These are phyloP conservation scores for Cyberlindnera americana DNA, from an alignment of 805 yeast genomes.

Conservation along the genomic window DNA sequence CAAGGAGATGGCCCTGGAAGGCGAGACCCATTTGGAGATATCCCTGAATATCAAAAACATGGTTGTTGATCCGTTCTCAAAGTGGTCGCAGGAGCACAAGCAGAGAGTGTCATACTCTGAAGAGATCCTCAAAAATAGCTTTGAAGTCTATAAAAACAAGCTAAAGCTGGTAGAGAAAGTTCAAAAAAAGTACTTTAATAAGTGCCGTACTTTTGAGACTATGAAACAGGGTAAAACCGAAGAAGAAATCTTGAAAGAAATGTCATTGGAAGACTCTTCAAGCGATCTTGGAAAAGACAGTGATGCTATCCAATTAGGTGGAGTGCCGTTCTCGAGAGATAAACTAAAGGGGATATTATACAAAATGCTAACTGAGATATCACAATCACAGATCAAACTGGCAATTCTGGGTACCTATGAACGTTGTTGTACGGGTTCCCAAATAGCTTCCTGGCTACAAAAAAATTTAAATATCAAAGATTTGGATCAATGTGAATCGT, in stretches of 20 bases:
- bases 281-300: constrained; percentile 17
- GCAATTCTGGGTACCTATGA: constrained; percentile 68
- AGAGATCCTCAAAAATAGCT: constrained; percentile 45
- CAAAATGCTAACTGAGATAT: constrained; percentile 45
- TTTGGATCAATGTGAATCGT: constrained; percentile 58
- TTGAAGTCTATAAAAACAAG: constrained; percentile 48
- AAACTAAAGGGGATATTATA: constrained; percentile 40
- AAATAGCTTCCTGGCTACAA: constrained; percentile 57
- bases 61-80: constrained; percentile 67
- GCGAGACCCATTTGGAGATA: constrained; percentile 53
- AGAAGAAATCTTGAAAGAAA: constrained; percentile 36
- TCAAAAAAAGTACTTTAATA: constrained; percentile 71
- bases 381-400: constrained; percentile 52
- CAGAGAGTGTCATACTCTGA: constrained; percentile 63
- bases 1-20: constrained; percentile 54
- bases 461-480: constrained; percentile 41
- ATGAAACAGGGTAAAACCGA: constrained; percentile 46
- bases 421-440: constrained; percentile 57
- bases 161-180: constrained; percentile 46
- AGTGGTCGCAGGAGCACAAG: constrained; percentile 73
- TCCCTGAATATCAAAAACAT: constrained; percentile 56
- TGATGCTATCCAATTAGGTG: constrained; percentile 31
- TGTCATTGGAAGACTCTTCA: constrained; percentile 16
- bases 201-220: constrained; percentile 71
- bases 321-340: constrained; percentile 35